These are phyloP conservation scores for Aspergillus ibericus DNA, from an alignment of 2,329 filamentous ascomycete species.

Conservation along the genomic window DNA sequence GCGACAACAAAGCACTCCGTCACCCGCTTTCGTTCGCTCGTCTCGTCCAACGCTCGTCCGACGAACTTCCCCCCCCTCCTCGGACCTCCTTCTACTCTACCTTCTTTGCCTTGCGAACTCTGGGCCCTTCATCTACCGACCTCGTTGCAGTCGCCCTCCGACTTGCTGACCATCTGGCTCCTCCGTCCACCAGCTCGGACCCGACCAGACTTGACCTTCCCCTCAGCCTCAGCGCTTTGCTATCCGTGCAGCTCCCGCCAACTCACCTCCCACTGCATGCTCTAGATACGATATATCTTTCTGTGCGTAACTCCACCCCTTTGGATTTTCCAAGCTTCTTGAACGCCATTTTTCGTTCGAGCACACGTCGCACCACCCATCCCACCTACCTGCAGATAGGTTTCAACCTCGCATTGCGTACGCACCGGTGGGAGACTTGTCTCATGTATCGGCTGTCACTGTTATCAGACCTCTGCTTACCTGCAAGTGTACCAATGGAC, in stretches of 20 bases:
- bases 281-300: neutral
- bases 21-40: constrained; percentile 12
- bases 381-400: neutral
- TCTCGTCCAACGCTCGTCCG: constrained; percentile 3
- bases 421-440: neutral
- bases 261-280: neutral
- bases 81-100: constrained; percentile 2
- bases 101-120: neutral
- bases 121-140: neutral
- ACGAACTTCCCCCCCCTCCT: constrained; percentile 6
- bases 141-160: neutral
- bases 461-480: no score
- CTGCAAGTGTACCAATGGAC: neutral
- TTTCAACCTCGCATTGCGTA: neutral
- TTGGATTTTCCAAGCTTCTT: neutral
- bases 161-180: neutral
- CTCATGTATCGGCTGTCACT: no score
- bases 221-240: neutral
- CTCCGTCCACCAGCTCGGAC: neutral
- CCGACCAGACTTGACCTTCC: neutral
- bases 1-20: constrained; percentile 27
- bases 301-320: neutral
- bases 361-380: neutral
- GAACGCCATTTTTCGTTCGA: neutral
- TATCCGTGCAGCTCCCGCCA: neutral